Evolutionary conservation across 257 asterid species (phyloP).

Genomic region (Cordia subcordata): DNA sequence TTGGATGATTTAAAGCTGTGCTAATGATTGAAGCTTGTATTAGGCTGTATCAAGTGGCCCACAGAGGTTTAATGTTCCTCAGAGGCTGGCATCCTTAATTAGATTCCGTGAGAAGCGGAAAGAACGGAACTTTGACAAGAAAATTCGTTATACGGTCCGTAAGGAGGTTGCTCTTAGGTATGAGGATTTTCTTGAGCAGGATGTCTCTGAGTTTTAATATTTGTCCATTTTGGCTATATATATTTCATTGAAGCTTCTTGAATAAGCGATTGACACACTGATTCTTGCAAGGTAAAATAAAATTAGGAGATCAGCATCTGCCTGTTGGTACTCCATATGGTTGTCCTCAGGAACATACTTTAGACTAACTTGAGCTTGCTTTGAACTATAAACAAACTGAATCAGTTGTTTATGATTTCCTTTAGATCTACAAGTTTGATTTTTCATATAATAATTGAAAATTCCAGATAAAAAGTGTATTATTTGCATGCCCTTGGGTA

Average conservation of each 20-base stretch:
- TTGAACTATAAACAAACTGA: no score
- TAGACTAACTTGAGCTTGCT: no score
- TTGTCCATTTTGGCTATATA: neutral
- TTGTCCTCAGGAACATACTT: no score
- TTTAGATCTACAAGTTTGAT: no score
- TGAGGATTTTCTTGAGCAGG: neutral
- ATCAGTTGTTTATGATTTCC: no score
- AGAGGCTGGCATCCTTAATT: conserved; percentile 60
- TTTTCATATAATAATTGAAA: no score
- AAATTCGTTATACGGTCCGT: conserved; percentile 74
- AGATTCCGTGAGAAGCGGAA: conserved; percentile 74
- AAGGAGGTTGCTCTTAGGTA: conserved; percentile 82
- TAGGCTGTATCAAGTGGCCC: conserved; percentile 48
- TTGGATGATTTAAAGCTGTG: neutral
- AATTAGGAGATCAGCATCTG: no score
- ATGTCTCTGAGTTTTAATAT: neutral
- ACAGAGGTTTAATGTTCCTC: conserved; percentile 56
- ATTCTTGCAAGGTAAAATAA: neutral
- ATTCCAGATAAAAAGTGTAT: neutral
- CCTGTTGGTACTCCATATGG: no score
- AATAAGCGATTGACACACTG: neutral
- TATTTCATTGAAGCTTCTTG: neutral
- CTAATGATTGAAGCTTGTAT: conserved; percentile 5
- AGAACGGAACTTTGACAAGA: conserved; percentile 74
- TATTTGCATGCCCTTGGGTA: neutral